Conservation (phyloP, 1,139 yeast species). For the Taphrina populina region DNA sequence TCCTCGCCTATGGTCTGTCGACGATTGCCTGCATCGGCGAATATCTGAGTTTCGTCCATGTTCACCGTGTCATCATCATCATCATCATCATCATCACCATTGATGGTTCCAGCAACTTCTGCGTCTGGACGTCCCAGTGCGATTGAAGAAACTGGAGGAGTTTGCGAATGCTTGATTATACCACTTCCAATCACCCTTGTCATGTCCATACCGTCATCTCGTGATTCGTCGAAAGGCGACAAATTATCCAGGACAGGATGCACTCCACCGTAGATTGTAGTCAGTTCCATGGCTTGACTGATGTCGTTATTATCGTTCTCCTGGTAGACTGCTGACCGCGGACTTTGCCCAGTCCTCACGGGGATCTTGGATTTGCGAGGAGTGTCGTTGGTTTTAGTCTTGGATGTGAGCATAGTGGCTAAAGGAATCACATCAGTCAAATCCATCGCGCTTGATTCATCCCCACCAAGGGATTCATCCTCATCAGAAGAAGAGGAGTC, state of each 20-base stretch:
- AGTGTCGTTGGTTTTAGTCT: background rate
- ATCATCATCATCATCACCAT: background rate
- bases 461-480: background rate
- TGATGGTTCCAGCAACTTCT: background rate
- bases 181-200: slow-evolving; percentile 38
- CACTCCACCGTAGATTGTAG: slow-evolving; percentile 34
- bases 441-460: slow-evolving; percentile 24
- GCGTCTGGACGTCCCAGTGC: background rate
- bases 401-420: background rate
- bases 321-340: background rate
- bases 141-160: background rate
- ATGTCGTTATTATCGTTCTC: slow-evolving; percentile 18
- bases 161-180: slow-evolving; percentile 22
- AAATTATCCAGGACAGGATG: background rate
- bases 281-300: slow-evolving; percentile 36
- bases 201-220: slow-evolving; percentile 39
- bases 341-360: background rate
- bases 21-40: slow-evolving; percentile 14
- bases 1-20: slow-evolving; percentile 32
- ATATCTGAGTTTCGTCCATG: slow-evolving; percentile 37
- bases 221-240: background rate
- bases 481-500: slow-evolving; percentile 1
- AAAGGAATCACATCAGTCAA: slow-evolving; percentile 20
- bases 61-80: slow-evolving; percentile 20
- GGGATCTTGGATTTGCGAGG: slow-evolving; percentile 3